Evolutionary conservation across 2,329 filamentous ascomycete genomes (phyloP), one percentile per base, ranked within the genome.

Genomic region (Escovopsis weberi): DNA sequence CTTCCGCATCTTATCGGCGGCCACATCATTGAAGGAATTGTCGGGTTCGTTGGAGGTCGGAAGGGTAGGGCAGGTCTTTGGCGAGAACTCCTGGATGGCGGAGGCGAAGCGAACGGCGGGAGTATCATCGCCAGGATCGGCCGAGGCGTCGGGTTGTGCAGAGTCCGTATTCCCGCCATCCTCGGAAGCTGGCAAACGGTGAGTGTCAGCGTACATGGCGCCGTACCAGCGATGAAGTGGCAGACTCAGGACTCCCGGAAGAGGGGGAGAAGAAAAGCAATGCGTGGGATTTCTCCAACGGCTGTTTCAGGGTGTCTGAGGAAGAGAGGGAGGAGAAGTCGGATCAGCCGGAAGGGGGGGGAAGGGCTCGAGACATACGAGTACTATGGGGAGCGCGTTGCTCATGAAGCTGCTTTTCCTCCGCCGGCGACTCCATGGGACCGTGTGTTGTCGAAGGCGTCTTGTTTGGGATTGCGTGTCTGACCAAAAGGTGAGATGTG

Each of bases 31-130:
- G 42, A 62, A 61, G 45, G 62, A 55, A 34, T 46, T 51, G 44
- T 55, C 50, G 39, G 47, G 47, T 43, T 46, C 43, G 42, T 47
- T 47, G 40, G 52, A 49, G 48, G 59, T 53, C 40, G 59, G 55
- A 6, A 76, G 73, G 45, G 74, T 67, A 32, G 47, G 32, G 33
- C 30, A 30, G 12, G 41, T 23, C 19, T 33, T 44, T 12, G 62
- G 61, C 12, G 58, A 54, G 52, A 86, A 85, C 60, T 86, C 80
- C 56, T 86, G 70, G 46, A 80, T 75, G 48, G 74, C 69, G 26
- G 81, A 77, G 43, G 80, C 78, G 60, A 87, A 88, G 45, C 82
- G 80, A 43, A 87, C 82, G 45, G 74, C 67, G 44, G 68, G 66
- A 43, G 57, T 55, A 45, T 60, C 44, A 32, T 47, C 38, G 36